Base-by-base conservation (phyloP, 331 rosid species). In the Ulmus americana region DNA sequence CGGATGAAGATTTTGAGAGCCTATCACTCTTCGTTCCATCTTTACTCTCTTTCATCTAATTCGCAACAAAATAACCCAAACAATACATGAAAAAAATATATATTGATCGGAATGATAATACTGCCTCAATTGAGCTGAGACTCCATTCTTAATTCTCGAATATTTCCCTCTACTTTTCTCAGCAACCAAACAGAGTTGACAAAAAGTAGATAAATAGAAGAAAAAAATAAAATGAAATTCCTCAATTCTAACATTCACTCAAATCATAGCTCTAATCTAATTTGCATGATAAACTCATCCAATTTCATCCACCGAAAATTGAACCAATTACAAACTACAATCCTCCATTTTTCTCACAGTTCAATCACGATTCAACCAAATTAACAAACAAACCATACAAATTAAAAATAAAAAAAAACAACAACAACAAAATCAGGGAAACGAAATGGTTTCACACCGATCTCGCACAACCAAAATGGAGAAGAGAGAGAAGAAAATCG, bases 11-110 rank as follows among this genome's bases (percentile, higher is more conserved):
- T 70, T 83, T 87, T 8, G 79, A 1, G 18, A 20, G 58, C 42
- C 60, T 73, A 22, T 65, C 45, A 0, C 81, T 71, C 59, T 61
- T 74, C 55, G 66, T 44, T 71, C 81, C 86, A 55, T 85, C 95
- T 76, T 71, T 74, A 58, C 84, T 67, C 71, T 83, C 96, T 76
- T 82, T 88, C 97, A 91, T 91, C 85, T 80, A 62, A 48, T 64
- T 64, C 56, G 56, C 51, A 14, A 60, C 8, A 40, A 20, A 20
- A 20, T 20, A 0, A 20, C 22, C 22, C 22, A 20, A 20, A 20
- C 22, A 20, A 20, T 20, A 20, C 22, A 20, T 0, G 22, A 20
- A 20, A 20, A 20, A 47, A 3, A 47, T 10, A 47, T n/a, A n/a
- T n/a, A n/a, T n/a, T n/a, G 16, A 20, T 47, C n/a, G 13, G 52